phyloP scores from a whole-genome alignment of 148 eudicot species.

The Cornus suecica region DNA sequence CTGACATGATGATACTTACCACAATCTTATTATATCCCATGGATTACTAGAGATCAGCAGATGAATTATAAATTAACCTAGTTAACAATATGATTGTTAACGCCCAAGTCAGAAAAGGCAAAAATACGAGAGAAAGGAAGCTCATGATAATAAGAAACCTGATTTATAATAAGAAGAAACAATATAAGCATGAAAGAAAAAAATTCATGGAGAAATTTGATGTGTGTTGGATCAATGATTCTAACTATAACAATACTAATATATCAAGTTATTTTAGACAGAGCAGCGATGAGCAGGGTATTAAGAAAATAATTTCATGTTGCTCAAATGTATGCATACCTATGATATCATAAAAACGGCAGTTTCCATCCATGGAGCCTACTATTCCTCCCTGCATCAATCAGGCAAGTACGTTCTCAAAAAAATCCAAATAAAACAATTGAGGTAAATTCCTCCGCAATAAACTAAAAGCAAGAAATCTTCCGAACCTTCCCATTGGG shows the following conservation, averaged over 20 bases:
- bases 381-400: slow-evolving; percentile 61
- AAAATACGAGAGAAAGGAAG: too few relatives aligned
- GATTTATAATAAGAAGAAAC: too few relatives aligned
- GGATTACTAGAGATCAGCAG: too few relatives aligned
- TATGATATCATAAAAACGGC: slow-evolving; percentile 57
- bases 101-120: too few relatives aligned
- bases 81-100: too few relatives aligned
- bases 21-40: background rate
- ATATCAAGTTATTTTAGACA: background rate
- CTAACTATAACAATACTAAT: too few relatives aligned
- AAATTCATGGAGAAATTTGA: too few relatives aligned
- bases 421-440: background rate
- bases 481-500: slow-evolving; percentile 80
- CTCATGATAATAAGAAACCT: too few relatives aligned
- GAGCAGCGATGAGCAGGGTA: background rate
- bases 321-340: slow-evolving; percentile 31
- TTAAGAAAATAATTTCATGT: background rate
- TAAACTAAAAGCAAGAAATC: slow-evolving; percentile 1
- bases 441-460: background rate
- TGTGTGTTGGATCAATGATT: too few relatives aligned
- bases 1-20: background rate
- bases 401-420: slow-evolving; percentile 1
- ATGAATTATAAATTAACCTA: too few relatives aligned
- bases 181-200: background rate
- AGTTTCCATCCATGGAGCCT: slow-evolving; percentile 70